Percentiles rank a stretch among this genome's conserved stretches.
These are phyloP conservation scores for Mortierella sp. DNA, from an alignment of 371 early-diverging fungal species.

Conservation along the genomic window DNA sequence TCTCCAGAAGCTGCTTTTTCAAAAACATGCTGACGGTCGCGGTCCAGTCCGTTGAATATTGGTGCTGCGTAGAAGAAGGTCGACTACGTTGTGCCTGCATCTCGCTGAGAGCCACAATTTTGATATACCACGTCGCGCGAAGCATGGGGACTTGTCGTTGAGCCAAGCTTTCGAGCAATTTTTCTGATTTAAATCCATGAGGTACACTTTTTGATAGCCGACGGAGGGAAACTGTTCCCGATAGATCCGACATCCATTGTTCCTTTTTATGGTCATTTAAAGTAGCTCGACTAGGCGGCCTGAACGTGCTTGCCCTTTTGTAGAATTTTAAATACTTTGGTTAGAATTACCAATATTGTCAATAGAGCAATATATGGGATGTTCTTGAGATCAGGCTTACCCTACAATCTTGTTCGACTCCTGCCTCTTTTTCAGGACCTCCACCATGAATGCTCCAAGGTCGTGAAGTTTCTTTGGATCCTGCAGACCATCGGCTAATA, in stretches of 20 bases:
- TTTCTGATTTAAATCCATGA: constrained; percentile 77
- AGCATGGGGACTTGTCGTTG: constrained; percentile 73
- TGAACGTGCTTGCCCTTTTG: constrained; percentile 65
- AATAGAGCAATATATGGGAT: too few species aligned
- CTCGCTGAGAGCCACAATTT: constrained; percentile 66
- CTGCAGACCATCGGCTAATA: constrained; percentile 45
- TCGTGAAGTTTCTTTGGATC: constrained; percentile 66
- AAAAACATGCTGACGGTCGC: constrained; percentile 43
- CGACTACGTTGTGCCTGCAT: constrained; percentile 54
- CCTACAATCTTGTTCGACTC: constrained; percentile 66
- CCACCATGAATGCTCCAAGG: constrained; percentile 69
- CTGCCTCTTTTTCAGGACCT: constrained; percentile 67
- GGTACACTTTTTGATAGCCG: constrained; percentile 71
- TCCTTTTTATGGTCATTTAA: constrained; percentile 70
- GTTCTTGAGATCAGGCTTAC: constrained; percentile 40
- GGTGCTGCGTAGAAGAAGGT: constrained; percentile 22
- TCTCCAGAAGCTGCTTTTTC: constrained; percentile 63
- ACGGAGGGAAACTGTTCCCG: constrained; percentile 67
- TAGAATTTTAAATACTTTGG: background rate
- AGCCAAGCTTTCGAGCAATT: constrained; percentile 72
- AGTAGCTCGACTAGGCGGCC: constrained; percentile 68
- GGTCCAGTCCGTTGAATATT: constrained; percentile 56
- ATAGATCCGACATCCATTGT: constrained; percentile 72
- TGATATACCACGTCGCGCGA: constrained; percentile 84
- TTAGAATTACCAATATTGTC: background rate